A percentile compares a stretch with the other conserved stretches of the same genome.
phyloP scores from a whole-genome alignment of 2,329 filamentous ascomycete species.

The Macroventuria anomochaeta region DNA sequence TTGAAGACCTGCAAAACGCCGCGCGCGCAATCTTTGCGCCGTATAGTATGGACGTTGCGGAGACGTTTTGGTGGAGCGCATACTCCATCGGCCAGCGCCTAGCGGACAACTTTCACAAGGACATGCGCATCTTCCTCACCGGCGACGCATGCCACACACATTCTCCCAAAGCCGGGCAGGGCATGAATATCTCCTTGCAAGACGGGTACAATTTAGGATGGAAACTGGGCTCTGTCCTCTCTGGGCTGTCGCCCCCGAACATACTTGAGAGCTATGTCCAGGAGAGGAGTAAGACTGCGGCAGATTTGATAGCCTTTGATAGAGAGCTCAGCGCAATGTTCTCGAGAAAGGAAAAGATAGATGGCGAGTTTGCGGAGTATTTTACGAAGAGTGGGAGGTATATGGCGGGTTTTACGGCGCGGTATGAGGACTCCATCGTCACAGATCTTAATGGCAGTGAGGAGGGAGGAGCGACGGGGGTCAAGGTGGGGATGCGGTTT shows the following conservation, averaged over 20 bases:
- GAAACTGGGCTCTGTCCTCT: constrained; percentile 56
- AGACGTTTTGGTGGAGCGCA: constrained; percentile 74
- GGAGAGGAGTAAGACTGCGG: constrained; percentile 58
- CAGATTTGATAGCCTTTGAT: constrained; percentile 67
- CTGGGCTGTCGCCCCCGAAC: constrained; percentile 63
- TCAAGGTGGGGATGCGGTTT: constrained; percentile 57
- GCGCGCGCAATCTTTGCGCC: constrained; percentile 62
- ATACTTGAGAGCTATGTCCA: constrained; percentile 63
- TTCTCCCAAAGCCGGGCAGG: constrained; percentile 74
- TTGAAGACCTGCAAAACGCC: constrained; percentile 61
- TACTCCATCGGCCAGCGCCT: constrained; percentile 76
- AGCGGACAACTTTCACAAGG: constrained; percentile 71
- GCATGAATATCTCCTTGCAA: constrained; percentile 66
- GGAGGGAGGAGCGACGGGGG: constrained; percentile 47
- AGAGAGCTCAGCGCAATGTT: constrained; percentile 61
- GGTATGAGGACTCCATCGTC: constrained; percentile 61
- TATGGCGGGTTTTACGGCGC: constrained; percentile 65
- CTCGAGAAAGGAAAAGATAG: constrained; percentile 54
- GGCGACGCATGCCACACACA: constrained; percentile 74
- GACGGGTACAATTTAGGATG: constrained; percentile 66
- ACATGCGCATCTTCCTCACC: constrained; percentile 70
- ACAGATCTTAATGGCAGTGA: constrained; percentile 46
- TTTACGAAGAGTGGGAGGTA: constrained; percentile 65
- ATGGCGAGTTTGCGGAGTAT: constrained; percentile 60
- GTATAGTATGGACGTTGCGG: constrained; percentile 61